Evolutionary conservation across 306 rosid species (phyloP).

Genomic region (Ormosia emarginata): DNA sequence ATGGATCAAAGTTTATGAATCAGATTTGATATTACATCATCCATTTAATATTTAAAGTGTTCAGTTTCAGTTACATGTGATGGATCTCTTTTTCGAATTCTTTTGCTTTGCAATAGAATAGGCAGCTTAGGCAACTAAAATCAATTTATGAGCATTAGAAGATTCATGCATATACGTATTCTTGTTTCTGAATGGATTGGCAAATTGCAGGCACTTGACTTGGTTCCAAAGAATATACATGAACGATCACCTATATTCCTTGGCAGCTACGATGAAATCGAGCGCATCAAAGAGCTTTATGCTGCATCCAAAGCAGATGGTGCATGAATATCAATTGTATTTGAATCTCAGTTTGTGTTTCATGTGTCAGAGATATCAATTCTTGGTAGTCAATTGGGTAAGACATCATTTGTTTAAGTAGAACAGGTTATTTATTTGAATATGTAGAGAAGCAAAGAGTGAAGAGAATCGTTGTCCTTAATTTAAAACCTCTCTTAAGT

Average conservation of each 20-base stretch:
- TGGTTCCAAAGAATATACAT: slow-evolving; percentile 68
- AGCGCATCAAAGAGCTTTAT: slow-evolving; percentile 68
- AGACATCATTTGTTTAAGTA: neutral
- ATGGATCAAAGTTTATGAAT: neutral
- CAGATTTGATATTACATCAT: neutral
- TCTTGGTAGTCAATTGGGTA: neutral
- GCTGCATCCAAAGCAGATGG: slow-evolving; percentile 37
- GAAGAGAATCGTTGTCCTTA: neutral
- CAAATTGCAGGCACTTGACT: slow-evolving; percentile 68
- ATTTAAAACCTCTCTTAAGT: neutral
- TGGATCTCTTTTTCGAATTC: neutral
- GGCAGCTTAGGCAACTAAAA: neutral
- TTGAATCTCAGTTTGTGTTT: neutral
- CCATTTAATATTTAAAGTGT: neutral
- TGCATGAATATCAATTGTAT: slow-evolving; percentile 13
- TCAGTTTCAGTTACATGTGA: neutral
- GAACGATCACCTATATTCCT: slow-evolving; percentile 81
- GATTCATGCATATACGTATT: neutral
- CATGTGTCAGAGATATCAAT: neutral
- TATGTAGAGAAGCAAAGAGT: neutral
- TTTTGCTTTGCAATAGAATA: neutral
- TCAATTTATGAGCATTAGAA: neutral
- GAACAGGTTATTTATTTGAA: neutral
- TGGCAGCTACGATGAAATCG: slow-evolving; percentile 84
- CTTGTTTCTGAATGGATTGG: neutral